Conservation (phyloP, 805 yeast species). For the Schizosaccharomyces osmophilus region DNA sequence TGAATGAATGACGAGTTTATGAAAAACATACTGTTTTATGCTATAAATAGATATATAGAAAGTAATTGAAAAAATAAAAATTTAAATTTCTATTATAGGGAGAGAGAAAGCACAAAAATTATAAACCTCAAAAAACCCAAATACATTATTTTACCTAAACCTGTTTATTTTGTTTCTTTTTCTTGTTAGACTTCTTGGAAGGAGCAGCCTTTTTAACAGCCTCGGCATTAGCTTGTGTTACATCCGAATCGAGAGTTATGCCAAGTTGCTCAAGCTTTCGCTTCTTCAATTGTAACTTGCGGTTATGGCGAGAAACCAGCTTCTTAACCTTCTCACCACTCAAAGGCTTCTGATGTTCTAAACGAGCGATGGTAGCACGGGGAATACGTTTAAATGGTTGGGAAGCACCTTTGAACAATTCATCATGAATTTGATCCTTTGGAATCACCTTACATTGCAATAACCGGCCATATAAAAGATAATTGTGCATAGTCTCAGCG, state of each 20-base stretch:
- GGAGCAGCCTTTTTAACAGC: neutral
- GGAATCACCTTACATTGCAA: conserved; percentile 42
- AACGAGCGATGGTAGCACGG: conserved; percentile 29
- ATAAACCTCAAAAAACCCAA: neutral
- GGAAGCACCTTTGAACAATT: conserved; percentile 30
- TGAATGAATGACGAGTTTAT: no score
- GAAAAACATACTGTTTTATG: no score
- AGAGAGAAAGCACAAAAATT: conserved; percentile 1
- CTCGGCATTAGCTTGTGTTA: neutral
- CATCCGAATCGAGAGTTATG: conserved; percentile 13
- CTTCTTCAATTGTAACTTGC: conserved; percentile 21
- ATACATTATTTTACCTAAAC: neutral
- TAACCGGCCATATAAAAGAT: conserved; percentile 66
- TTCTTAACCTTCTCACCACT: conserved; percentile 31
- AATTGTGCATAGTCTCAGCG: conserved; percentile 88
- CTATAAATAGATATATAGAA: no score
- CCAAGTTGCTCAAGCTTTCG: conserved; percentile 31
- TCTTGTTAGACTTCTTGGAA: neutral
- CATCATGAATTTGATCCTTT: conserved; percentile 17
- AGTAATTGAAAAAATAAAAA: neutral
- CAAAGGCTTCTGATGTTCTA: conserved; percentile 33
- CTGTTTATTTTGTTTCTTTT: neutral
- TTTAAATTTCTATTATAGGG: neutral
- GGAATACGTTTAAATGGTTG: conserved; percentile 28
- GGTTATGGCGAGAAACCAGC: conserved; percentile 24